A percentile compares a stretch with the other conserved stretches of the same genome.
These are phyloP conservation scores for Psophocarpus tetragonolobus DNA, from an alignment of 306 rosid species.

Conservation along the genomic window DNA sequence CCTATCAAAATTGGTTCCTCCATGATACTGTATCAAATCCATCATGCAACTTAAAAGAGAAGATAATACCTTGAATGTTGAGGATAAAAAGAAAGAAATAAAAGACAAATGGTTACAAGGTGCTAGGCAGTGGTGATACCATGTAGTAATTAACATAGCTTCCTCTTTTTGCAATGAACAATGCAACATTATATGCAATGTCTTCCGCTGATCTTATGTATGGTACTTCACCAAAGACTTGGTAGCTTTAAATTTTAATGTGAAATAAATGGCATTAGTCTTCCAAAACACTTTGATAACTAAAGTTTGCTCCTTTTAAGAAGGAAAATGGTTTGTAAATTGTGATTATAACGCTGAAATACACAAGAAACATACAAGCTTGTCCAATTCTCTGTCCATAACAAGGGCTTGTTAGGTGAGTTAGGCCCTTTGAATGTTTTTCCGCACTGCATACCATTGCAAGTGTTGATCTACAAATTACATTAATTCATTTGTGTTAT, in stretches of 20 bases:
- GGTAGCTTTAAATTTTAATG: conserved; percentile 39
- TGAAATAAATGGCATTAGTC: conserved; percentile 17
- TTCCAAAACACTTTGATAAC: neutral
- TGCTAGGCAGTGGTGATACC: conserved; percentile 32
- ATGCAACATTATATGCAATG: conserved; percentile 55
- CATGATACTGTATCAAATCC: conserved; percentile 52
- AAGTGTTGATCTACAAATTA: conserved; percentile 60
- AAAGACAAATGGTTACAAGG: conserved; percentile 9
- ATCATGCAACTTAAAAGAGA: neutral
- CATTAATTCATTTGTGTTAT: neutral
- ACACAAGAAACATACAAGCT: conserved; percentile 58
- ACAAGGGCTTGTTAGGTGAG: conserved; percentile 76
- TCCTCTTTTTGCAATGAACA: conserved; percentile 58
- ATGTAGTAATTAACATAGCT: conserved; percentile 66
- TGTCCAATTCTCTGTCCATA: conserved; percentile 99
- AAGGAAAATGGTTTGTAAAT: conserved; percentile 12
- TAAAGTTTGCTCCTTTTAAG: neutral
- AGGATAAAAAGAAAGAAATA: neutral
- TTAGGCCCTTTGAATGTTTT: conserved; percentile 79
- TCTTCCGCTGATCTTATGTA: conserved; percentile 51
- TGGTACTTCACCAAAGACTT: conserved; percentile 47
- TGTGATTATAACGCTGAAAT: conserved; percentile 9
- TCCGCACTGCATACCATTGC: conserved; percentile 81
- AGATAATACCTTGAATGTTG: neutral
- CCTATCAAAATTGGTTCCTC: conserved; percentile 61